A percentile compares a stretch with the other conserved stretches of the same genome.
Conservation (phyloP, 768 basidiomycete genomes). For the Amanita brunnescens region DNA sequence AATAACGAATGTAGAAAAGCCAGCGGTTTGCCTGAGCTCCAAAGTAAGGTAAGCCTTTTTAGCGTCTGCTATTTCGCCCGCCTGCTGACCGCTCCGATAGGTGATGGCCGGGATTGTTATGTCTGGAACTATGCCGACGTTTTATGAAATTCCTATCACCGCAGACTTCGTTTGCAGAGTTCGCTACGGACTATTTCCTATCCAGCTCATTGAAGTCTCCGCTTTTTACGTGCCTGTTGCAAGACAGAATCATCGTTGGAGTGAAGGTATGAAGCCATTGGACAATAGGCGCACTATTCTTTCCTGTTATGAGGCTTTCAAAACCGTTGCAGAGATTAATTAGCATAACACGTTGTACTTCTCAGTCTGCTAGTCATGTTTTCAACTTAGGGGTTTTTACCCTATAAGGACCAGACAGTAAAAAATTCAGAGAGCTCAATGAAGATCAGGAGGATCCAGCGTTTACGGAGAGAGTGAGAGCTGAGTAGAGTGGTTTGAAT, state of each 20-base stretch:
- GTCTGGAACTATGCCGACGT: conserved; percentile 15
- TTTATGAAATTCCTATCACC: conserved; percentile 18
- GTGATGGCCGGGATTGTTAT: conserved; percentile 16
- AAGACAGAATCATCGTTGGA: conserved; percentile 4
- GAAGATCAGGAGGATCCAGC: no score
- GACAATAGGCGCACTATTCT: background rate
- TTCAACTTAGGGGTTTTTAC: no score
- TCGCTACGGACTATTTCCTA: conserved; percentile 10
- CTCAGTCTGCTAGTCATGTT: no score
- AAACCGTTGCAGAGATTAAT: background rate
- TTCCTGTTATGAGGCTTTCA: background rate
- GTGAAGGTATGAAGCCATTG: conserved; percentile 5
- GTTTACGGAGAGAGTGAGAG: no score
- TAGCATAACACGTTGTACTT: no score
- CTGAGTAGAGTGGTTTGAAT: no score
- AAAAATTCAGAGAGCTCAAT: no score
- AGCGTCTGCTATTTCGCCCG: background rate
- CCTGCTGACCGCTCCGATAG: background rate
- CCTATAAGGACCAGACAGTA: no score
- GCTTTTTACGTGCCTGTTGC: conserved; percentile 6
- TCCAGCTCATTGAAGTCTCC: conserved; percentile 10
- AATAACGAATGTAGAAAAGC: conserved; percentile 2
- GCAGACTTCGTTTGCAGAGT: conserved; percentile 10
- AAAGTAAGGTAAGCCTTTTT: background rate
- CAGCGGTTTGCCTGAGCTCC: conserved; percentile 4